Conservation (phyloP, 2,329 filamentous ascomycete species). For the Aspergillus uvarum region DNA sequence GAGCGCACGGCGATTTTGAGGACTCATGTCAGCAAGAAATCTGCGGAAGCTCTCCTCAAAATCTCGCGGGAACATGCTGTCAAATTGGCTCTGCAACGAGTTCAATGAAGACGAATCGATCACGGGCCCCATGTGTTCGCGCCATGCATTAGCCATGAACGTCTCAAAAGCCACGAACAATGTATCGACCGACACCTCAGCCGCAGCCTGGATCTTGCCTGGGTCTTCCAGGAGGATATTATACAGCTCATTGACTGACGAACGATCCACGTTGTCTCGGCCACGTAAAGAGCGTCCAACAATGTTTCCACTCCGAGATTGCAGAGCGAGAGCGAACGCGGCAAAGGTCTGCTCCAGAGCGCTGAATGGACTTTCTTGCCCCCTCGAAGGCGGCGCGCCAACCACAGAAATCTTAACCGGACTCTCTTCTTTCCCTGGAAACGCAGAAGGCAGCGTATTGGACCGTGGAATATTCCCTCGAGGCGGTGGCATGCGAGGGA, state of each 20-base stretch:
- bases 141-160: conserved; percentile 85
- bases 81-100: conserved; percentile 62
- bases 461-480: conserved; percentile 42
- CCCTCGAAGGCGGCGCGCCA: conserved; percentile 52
- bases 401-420: conserved; percentile 50
- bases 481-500: conserved; percentile 45
- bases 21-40: conserved; percentile 53
- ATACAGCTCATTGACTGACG: conserved; percentile 84
- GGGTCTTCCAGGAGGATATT: conserved; percentile 83
- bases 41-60: conserved; percentile 59
- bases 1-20: conserved; percentile 71
- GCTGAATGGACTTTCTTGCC: conserved; percentile 64
- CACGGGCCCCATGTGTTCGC: conserved; percentile 80
- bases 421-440: conserved; percentile 47
- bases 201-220: conserved; percentile 70
- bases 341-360: conserved; percentile 82
- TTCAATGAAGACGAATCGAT: conserved; percentile 70
- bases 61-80: conserved; percentile 43
- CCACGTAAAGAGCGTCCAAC: conserved; percentile 73
- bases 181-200: conserved; percentile 76
- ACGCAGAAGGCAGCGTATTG: conserved; percentile 44
- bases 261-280: conserved; percentile 69
- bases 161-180: conserved; percentile 93
- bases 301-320: conserved; percentile 83
- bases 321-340: conserved; percentile 77